Base-by-base conservation (phyloP, 2,329 filamentous ascomycete species). In the Pyrenophora tritici-repentis region DNA sequence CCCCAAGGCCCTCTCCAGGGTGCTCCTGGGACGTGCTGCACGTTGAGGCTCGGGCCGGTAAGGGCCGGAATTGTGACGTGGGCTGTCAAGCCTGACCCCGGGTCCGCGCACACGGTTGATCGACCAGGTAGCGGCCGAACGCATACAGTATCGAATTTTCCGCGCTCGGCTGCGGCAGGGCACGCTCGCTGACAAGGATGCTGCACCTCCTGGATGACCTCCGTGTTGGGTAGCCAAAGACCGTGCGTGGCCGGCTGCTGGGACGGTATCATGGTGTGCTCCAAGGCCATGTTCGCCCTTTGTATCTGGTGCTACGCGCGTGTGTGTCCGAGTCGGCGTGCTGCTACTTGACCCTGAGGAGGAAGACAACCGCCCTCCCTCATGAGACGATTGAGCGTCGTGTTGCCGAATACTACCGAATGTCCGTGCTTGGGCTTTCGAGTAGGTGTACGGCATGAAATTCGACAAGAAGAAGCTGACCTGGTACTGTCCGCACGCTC, bases 11-110 rank as follows among this genome's bases (percentile, higher is more conserved):
- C 26, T 32, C 45, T 50, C 51, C 45, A 46, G 52, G 44, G 46
- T 56, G 35, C 40, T 49, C 57, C 61, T 49, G 49, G 55, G 56
- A 52, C 46, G 53, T 62, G 58, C 60, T 58, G 62, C 50, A 58
- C 57, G 55, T 55, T 61, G 61, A 62, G 63, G 60, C 41, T 62
- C 62, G 66, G 66, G 55, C 64, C 65, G 65, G 62, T 53, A 62
- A 63, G 64, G 66, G 53, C 61, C 65, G 65, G 60, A 54, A 61
- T 58, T 55, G 57, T 50, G 45, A 58, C 48, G 45, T 55, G 47
- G 50, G 42, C 48, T 44, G 56, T 61, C 55, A 58, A 63, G 38
- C 47, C 44, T 46, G 42, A 52, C 51, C 55, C 55, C 47, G 41
- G 55, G 44, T 49, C 43, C 47, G 48, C 47, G 55, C 45, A 44